Conservation (phyloP, 2,329 filamentous ascomycete species). For the Mycogone perniciosa region DNA sequence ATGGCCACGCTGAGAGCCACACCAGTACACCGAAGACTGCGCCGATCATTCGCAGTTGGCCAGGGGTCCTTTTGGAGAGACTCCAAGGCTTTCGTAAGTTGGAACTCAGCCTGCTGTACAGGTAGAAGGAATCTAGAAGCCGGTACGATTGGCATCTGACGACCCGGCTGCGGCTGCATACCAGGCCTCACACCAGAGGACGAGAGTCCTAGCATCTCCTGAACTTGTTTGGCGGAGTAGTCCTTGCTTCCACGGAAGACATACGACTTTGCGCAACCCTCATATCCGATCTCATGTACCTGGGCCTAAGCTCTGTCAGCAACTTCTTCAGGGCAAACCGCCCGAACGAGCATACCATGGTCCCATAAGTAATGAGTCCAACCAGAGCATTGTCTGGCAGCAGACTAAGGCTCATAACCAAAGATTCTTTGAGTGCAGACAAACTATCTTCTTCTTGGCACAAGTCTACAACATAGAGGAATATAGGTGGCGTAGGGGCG, state of each 20-base stretch:
- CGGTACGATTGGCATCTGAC: slow-evolving; percentile 69
- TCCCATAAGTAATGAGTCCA: slow-evolving; percentile 81
- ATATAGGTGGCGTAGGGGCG: slow-evolving; percentile 79
- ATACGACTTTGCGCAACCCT: slow-evolving; percentile 96
- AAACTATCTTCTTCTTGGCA: slow-evolving; percentile 85
- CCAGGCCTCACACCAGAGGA: slow-evolving; percentile 67
- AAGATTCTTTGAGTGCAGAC: slow-evolving; percentile 74
- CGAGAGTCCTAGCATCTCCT: slow-evolving; percentile 91
- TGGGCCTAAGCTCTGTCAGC: slow-evolving; percentile 56
- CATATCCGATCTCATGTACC: slow-evolving; percentile 97
- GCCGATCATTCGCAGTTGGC: slow-evolving; percentile 91
- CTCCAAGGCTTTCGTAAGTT: slow-evolving; percentile 92
- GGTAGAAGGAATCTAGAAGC: slow-evolving; percentile 88
- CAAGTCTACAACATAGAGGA: slow-evolving; percentile 80
- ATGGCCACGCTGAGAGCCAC: slow-evolving; percentile 95
- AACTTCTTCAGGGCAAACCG: not conserved
- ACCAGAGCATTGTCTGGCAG: slow-evolving; percentile 77
- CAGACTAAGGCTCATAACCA: slow-evolving; percentile 78
- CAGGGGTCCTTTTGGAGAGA: slow-evolving; percentile 95
- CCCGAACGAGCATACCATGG: slow-evolving; percentile 59
- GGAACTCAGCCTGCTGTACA: slow-evolving; percentile 92
- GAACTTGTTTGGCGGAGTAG: slow-evolving; percentile 96
- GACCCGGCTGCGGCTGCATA: slow-evolving; percentile 67
- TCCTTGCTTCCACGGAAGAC: slow-evolving; percentile 98
- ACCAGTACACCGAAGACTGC: slow-evolving; percentile 85